Conservation (phyloP, 2,329 filamentous ascomycete species). For the Cadophora sp. region DNA sequence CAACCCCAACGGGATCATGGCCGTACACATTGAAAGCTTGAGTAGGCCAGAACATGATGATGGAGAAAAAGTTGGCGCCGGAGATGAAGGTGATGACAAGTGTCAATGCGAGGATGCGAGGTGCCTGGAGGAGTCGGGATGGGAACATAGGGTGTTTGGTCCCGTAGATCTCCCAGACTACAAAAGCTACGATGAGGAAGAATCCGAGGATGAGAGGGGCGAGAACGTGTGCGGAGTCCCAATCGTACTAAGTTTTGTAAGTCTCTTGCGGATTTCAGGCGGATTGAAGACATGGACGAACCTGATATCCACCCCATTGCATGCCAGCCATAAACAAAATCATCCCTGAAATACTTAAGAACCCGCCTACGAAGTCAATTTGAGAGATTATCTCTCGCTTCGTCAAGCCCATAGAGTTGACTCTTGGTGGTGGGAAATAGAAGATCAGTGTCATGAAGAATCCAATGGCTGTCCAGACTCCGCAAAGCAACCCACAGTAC, state of each 20-base stretch:
- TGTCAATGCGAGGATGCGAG: constrained; percentile 58
- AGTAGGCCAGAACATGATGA: constrained; percentile 63
- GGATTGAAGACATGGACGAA: neutral
- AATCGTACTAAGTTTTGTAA: constrained; percentile 50
- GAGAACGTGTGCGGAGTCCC: constrained; percentile 62
- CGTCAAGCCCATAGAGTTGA: constrained; percentile 49
- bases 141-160: constrained; percentile 53
- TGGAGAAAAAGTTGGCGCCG: constrained; percentile 56
- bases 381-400: constrained; percentile 50
- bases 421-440: constrained; percentile 60
- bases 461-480: constrained; percentile 57
- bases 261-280: neutral
- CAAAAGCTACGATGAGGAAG: constrained; percentile 53
- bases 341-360: constrained; percentile 56
- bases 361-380: constrained; percentile 59
- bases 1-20: constrained; percentile 68
- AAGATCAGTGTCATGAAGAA: constrained; percentile 57
- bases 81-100: constrained; percentile 65
- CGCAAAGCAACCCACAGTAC: constrained; percentile 60
- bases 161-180: constrained; percentile 60
- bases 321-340: constrained; percentile 58
- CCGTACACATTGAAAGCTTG: constrained; percentile 70
- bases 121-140: constrained; percentile 61
- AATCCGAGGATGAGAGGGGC: constrained; percentile 59
- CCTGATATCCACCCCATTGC: constrained; percentile 61